phyloP scores from a whole-genome alignment of 2,329 filamentous ascomycete species.

The Chrysoporthe puriensis region DNA sequence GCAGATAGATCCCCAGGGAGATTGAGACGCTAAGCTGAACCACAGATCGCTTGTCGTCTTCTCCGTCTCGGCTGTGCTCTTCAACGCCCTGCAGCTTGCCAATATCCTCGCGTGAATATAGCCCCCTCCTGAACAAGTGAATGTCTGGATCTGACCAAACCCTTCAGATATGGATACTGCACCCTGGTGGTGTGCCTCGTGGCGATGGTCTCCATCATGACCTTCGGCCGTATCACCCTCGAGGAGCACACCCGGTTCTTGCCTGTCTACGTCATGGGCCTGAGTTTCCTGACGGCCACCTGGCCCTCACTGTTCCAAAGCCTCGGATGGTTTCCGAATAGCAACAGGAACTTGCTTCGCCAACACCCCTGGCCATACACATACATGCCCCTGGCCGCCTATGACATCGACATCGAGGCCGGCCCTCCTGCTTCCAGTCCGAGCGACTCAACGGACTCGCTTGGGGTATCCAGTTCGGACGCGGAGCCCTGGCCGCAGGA shows the following conservation, averaged over 20 bases:
- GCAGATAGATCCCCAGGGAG: background rate
- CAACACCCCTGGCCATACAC: too few relatives aligned
- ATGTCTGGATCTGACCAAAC: background rate
- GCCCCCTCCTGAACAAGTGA: background rate
- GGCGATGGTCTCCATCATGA: background rate
- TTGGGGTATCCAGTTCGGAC: background rate
- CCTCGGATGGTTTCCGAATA: background rate
- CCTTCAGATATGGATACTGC: constrained; percentile 18
- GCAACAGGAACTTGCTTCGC: background rate
- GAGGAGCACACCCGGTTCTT: constrained; percentile 12
- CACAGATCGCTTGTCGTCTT: constrained; percentile 12
- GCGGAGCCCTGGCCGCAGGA: background rate
- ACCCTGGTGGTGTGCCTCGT: constrained; percentile 10
- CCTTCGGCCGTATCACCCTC: constrained; percentile 1
- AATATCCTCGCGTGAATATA: constrained; percentile 5
- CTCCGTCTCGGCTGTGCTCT: constrained; percentile 4
- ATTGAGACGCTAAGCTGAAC: background rate
- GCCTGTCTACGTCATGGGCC: constrained; percentile 16
- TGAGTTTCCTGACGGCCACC: constrained; percentile 17
- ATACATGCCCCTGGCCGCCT: background rate
- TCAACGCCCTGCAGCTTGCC: constrained; percentile 9
- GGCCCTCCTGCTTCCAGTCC: background rate
- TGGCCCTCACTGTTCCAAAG: constrained; percentile 16
- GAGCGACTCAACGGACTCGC: background rate
- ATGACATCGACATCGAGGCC: background rate